Conservation (phyloP, 2,329 filamentous ascomycete genomes). For the Epichloe gansuensis region DNA sequence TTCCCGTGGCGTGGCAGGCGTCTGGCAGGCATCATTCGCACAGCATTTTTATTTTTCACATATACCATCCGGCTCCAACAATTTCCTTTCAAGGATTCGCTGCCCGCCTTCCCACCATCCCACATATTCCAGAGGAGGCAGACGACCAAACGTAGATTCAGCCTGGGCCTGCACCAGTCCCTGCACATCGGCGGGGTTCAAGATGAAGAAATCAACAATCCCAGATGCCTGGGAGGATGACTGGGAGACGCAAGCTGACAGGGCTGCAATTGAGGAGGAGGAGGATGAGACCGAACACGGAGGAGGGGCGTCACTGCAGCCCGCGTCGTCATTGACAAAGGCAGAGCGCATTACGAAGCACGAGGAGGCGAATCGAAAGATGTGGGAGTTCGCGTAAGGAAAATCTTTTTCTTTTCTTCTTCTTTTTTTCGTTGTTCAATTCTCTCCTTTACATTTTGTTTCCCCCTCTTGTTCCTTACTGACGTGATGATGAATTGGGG, state of each 20-base stretch:
- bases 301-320: constrained; percentile 1
- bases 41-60: too few species aligned
- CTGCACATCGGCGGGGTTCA: constrained; percentile 8
- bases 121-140: neutral
- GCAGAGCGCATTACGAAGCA: constrained; percentile 71
- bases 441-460: neutral
- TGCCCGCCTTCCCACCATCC: neutral
- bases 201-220: constrained; percentile 36
- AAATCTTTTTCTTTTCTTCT: constrained; percentile 5
- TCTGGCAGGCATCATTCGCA: neutral
- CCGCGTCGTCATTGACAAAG: constrained; percentile 43
- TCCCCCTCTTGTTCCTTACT: constrained; percentile 3
- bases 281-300: constrained; percentile 20
- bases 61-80: too few species aligned
- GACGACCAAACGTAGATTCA: neutral
- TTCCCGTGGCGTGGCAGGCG: neutral
- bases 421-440: neutral
- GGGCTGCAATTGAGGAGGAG: constrained; percentile 23
- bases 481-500: neutral
- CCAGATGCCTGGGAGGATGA: constrained; percentile 85
- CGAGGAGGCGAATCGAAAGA: constrained; percentile 66
- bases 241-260: constrained; percentile 72
- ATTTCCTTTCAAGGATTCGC: too few species aligned
- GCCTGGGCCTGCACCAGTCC: too few species aligned
- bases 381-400: constrained; percentile 80